Evolutionary conservation across 2,329 filamentous ascomycete species (phyloP), one percentile per base, ranked within the genome.

Genomic region (Hypoxylon sp.): DNA sequence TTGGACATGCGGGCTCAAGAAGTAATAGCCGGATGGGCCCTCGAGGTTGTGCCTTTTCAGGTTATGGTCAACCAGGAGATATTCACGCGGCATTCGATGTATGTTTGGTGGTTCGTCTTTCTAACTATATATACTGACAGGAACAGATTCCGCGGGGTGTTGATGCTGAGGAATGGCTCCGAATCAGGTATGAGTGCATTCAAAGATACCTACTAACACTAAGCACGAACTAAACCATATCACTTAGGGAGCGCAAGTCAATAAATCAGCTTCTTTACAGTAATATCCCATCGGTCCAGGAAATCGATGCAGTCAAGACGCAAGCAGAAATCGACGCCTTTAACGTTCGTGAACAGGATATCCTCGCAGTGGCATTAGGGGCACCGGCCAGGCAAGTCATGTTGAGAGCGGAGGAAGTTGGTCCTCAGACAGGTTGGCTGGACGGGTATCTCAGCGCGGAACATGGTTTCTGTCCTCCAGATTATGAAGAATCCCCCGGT

Each of bases 301-400:
- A 74, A 21, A 68, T 76, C 15, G 65, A 67, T 19, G 66, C 62
- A 21, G 72, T 74, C 23, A 76, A 75, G 46, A 75, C 30, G 44
- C 60, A 63, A 46, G 51, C 51, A 12, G 60, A 76, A 50, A 72
- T 81, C 21, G 79, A 81, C 56, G 65, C 69, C 4, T 70, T 81
- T 11, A 78, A 76, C 31, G 73, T 72, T 2, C 69, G 69, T 41
- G 78, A 80, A 45, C 71, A 75, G 20, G 76, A 80, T 40, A 64
- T 81, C 3, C 69, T 81, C 1, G 79, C 78, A 9, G 71, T 79
- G 4, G 78, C 79, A 1, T 70, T 82, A 4, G 78, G 79, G 1
- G 78, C 79, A 0, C 79, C 79, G 1, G 79, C 78, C 15, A 74
- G 79, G 7, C 78, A 81, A 60, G 78, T 82, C 3, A 76, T 82